Evolutionary conservation across 345 rosid genomes (phyloP), one percentile per base, ranked within the genome.

Genomic region (Acer campestre): DNA sequence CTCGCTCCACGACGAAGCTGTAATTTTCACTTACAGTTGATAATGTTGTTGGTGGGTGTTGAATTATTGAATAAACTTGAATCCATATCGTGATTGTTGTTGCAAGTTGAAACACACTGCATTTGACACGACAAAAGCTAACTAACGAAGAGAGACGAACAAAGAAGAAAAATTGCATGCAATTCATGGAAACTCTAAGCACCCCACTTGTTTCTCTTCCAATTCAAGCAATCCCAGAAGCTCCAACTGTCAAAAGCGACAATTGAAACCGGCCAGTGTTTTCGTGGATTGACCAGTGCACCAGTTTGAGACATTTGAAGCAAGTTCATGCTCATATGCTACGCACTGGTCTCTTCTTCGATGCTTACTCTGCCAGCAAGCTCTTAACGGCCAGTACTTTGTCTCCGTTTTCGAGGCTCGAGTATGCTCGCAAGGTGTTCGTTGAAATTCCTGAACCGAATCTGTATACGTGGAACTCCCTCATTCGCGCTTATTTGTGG

Each of bases 401-500:
- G 20, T 73, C 79, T 5, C n/a, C 86, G 1, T 85, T 89, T 76
- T 86, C 89, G 4, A 85, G 88, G 63, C 86, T 92, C 67, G 89
- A 89, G 2, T 92, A 92, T 75, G 94, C 94, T n/a, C 82, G 84
- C 59, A 86, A 86, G 69, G 85, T 92, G 89, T 92, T 90, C 77
- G 94, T 89, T 40, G 78, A 88, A 81, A 92, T 90, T 86, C 89
- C 90, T 78, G 81, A 86, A 25, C 92, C 94, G 70, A 92, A 92
- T 80, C 82, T 90, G 8, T 89, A 82, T 80, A 53, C 91, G 25
- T 92, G 92, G 91, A 92, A 92, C 76, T 87, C 90, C 0, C 90
- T 90, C 40, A 90, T 92, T 77, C 94, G 97, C n/a, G 87, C 86
- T 71, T 78, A 80, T 10, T 89, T 94, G 71, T 86, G 90, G 2